A percentile compares a stretch with the other conserved stretches of the same genome.
Conservation (phyloP, 495 filamentous ascomycete species). For the Hypoxylon trugodes region DNA sequence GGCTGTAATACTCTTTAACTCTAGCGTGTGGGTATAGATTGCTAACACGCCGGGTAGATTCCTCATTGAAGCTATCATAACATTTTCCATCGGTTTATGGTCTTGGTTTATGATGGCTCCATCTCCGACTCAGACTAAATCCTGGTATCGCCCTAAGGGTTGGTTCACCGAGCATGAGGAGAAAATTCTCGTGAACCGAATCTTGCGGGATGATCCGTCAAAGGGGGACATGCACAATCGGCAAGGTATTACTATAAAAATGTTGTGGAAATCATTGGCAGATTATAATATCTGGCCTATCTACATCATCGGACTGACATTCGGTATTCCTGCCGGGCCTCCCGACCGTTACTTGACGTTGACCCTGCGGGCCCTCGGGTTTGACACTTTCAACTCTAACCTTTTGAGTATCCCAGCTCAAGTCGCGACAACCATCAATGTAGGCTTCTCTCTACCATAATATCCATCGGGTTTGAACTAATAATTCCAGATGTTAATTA, state of each 20-base stretch:
- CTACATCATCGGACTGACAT: slow-evolving; percentile 68
- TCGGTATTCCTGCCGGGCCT: slow-evolving; percentile 63
- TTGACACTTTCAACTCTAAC: slow-evolving; percentile 73
- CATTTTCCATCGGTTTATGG: slow-evolving; percentile 64
- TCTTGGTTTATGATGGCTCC: slow-evolving; percentile 71
- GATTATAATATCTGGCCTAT: slow-evolving; percentile 80
- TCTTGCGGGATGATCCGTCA: slow-evolving; percentile 72
- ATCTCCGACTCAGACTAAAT: slow-evolving; percentile 70
- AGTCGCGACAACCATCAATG: background rate
- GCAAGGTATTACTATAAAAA: slow-evolving; percentile 65
- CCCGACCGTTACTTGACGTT: slow-evolving; percentile 69
- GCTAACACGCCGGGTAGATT: too few relatives aligned
- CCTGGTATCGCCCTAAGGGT: slow-evolving; percentile 69
- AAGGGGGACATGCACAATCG: slow-evolving; percentile 69
- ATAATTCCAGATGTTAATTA: slow-evolving; percentile 44
- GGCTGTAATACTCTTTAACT: too few relatives aligned
- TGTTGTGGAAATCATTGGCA: slow-evolving; percentile 66
- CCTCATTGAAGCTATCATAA: slow-evolving; percentile 58
- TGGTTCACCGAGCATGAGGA: slow-evolving; percentile 71
- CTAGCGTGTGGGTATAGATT: too few relatives aligned
- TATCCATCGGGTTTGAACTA: slow-evolving; percentile 15
- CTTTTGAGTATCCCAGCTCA: slow-evolving; percentile 69
- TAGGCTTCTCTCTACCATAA: slow-evolving; percentile 6
- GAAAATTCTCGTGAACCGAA: slow-evolving; percentile 72
- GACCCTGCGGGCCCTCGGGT: slow-evolving; percentile 66